Evolutionary conservation across 208 protist species (phyloP).

Genomic region (Vickermania ingenoplastis): DNA sequence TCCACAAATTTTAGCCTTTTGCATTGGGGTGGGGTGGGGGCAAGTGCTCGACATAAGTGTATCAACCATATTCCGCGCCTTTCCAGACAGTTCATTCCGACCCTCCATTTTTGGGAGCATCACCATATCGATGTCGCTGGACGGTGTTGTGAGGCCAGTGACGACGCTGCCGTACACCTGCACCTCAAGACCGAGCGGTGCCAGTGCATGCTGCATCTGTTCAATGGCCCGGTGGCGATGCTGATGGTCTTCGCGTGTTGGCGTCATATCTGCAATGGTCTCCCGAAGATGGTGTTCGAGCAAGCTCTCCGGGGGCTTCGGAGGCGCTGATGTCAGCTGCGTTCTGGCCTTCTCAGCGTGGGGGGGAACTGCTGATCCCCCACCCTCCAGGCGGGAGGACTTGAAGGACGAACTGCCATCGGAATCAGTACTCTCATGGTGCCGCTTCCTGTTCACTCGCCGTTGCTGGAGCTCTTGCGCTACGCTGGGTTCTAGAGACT

Average conservation of each 20-base stretch:
- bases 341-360: too few species aligned
- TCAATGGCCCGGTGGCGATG: not conserved
- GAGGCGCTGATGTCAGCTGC: too few species aligned
- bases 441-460: too few species aligned
- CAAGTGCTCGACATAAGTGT: conserved; percentile 8
- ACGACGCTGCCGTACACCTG: conserved; percentile 68
- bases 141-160: conserved; percentile 60
- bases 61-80: conserved; percentile 6
- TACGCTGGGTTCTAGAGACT: too few species aligned
- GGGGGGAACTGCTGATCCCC: too few species aligned
- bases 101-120: conserved; percentile 13
- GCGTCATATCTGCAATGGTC: too few species aligned
- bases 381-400: too few species aligned
- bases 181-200: not conserved
- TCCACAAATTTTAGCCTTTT: conserved; percentile 7
- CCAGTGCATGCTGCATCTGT: not conserved
- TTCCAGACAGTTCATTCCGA: not conserved
- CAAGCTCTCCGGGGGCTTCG: too few species aligned
- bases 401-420: too few species aligned
- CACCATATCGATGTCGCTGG: conserved; percentile 80
- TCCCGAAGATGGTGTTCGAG: too few species aligned
- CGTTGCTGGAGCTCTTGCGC: too few species aligned
- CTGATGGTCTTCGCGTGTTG: not conserved
- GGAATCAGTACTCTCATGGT: too few species aligned
- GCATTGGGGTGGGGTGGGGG: not conserved